phyloP scores from a whole-genome alignment of 1,284 basidiomycete species.

The Austroboletus rostrupii region DNA sequence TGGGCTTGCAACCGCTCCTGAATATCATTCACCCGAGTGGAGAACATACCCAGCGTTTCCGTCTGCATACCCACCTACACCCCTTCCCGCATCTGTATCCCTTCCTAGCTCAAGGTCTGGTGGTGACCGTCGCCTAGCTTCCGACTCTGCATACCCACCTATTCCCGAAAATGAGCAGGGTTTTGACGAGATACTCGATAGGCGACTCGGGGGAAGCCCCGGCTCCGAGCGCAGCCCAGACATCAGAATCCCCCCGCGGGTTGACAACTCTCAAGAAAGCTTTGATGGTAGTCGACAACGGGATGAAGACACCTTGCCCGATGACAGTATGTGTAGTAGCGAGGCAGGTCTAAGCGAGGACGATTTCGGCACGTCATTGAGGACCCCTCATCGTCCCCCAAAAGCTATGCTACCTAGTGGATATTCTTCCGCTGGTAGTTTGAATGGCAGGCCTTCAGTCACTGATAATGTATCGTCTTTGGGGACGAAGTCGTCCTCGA shows the following conservation, averaged over 20 bases:
- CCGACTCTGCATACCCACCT: conserved; percentile 23
- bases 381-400: conserved; percentile 46
- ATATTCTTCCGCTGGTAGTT: conserved; percentile 36
- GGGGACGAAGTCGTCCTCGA: conserved; percentile 41
- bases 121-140: conserved; percentile 14
- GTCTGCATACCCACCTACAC: conserved; percentile 50
- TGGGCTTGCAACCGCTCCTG: conserved; percentile 23
- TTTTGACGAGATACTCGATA: conserved; percentile 62
- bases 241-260: conserved; percentile 20
- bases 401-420: conserved; percentile 28
- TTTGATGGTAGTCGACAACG: conserved; percentile 15
- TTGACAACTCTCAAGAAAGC: conserved; percentile 7
- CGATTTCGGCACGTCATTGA: conserved; percentile 61
- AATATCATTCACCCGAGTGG: conserved; percentile 37
- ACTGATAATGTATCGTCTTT: conserved; percentile 43
- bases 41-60: conserved; percentile 49
- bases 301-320: conserved; percentile 22
- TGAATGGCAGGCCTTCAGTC: conserved; percentile 44
- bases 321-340: conserved; percentile 24
- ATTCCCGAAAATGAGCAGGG: conserved; percentile 43
- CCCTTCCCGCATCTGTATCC: conserved; percentile 26
- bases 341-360: conserved; percentile 38
- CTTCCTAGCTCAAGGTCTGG: conserved; percentile 17
- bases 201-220: conserved; percentile 55
- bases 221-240: conserved; percentile 57